Evolutionary conservation across 2,329 filamentous ascomycete genomes (phyloP).

Genomic region (Colletotrichum neosansevieriae): DNA sequence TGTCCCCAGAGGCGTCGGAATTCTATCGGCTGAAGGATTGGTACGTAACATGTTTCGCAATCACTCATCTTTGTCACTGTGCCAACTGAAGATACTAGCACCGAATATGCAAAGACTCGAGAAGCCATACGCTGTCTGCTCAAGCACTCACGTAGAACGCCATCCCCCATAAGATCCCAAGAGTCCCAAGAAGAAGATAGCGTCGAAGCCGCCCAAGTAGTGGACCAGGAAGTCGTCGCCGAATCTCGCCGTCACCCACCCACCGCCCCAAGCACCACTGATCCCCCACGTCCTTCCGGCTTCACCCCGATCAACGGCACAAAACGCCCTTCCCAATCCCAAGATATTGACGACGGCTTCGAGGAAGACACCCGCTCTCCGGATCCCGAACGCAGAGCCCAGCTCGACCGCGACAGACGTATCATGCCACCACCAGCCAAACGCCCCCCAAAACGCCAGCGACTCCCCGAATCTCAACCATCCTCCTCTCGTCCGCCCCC

Average conservation of each 20-base stretch:
- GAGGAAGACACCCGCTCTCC: conserved; percentile 41
- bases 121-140: too few species aligned
- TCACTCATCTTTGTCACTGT: too few species aligned
- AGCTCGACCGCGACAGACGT: conserved; percentile 43
- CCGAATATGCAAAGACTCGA: too few species aligned
- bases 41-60: too few species aligned
- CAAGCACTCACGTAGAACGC: too few species aligned
- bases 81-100: neutral
- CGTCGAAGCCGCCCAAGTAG: too few species aligned
- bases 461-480: neutral
- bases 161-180: too few species aligned
- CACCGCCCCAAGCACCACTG: conserved; percentile 1
- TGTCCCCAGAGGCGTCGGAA: neutral
- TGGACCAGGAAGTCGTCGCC: conserved; percentile 10
- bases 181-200: too few species aligned
- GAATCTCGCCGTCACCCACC: conserved; percentile 2
- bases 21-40: too few species aligned
- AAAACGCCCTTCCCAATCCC: conserved; percentile 25
- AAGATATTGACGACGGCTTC: conserved; percentile 41
- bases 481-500: conserved; percentile 35
- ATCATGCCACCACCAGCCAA: conserved; percentile 38
- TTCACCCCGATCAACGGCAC: conserved; percentile 27
- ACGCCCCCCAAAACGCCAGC: conserved; percentile 21
- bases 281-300: neutral
- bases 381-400: conserved; percentile 43